Evolutionary conservation across 192 early-diverging fungal species (phyloP).

Genomic region (Coemansia sp.): DNA sequence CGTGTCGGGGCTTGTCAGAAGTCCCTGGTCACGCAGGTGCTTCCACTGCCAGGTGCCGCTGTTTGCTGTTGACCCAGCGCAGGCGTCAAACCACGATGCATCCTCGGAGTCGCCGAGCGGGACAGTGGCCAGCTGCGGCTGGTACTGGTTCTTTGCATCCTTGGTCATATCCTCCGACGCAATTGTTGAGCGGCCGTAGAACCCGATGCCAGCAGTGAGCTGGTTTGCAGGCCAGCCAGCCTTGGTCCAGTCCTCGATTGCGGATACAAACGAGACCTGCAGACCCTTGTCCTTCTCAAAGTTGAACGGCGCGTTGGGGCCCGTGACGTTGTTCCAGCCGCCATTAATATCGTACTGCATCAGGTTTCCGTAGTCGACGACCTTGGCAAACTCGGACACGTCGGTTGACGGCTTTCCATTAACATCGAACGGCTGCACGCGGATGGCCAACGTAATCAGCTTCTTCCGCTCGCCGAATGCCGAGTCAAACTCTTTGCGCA

Average conservation of each 20-base stretch:
- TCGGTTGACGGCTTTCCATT: conserved; percentile 48
- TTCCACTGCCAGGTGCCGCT: conserved; percentile 67
- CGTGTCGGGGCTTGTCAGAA: conserved; percentile 44
- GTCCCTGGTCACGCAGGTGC: conserved; percentile 59
- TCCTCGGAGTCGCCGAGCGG: conserved; percentile 57
- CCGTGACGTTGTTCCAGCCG: conserved; percentile 56
- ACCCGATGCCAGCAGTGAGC: conserved; percentile 60
- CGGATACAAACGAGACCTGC: conserved; percentile 45
- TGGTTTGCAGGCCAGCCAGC: conserved; percentile 63
- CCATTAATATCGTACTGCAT: conserved; percentile 69
- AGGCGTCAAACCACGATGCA: conserved; percentile 55
- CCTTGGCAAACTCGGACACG: conserved; percentile 58
- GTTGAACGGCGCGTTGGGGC: conserved; percentile 62
- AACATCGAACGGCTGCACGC: conserved; percentile 59
- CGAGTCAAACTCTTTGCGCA: conserved; percentile 38
- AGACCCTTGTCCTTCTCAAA: conserved; percentile 32
- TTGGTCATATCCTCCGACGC: conserved; percentile 54
- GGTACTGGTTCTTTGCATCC: conserved; percentile 50
- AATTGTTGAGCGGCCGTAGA: conserved; percentile 59
- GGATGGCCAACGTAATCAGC: conserved; percentile 64
- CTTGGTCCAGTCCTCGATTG: conserved; percentile 53
- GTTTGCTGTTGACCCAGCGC: conserved; percentile 41
- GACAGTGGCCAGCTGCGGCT: conserved; percentile 27
- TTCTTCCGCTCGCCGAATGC: conserved; percentile 40
- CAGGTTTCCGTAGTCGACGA: conserved; percentile 65